phyloP scores from a whole-genome alignment of 2,329 filamentous ascomycete genomes.

The Monosporascus sp. region DNA sequence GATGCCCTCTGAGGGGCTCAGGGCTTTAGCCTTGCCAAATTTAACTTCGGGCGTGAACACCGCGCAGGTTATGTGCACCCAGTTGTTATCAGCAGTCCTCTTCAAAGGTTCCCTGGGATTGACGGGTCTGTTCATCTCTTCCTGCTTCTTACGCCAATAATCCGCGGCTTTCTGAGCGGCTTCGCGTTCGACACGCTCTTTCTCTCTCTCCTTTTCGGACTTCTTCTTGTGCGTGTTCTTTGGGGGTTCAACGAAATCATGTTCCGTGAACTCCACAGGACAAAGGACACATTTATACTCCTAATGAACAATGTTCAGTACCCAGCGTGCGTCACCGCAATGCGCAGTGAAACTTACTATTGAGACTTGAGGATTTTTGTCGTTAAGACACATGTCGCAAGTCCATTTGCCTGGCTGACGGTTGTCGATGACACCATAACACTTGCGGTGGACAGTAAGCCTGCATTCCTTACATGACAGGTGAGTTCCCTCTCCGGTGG shows the following conservation, averaged over 20 bases:
- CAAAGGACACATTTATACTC: constrained; percentile 92
- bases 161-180: constrained; percentile 73
- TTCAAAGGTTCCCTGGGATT: constrained; percentile 89
- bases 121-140: constrained; percentile 75
- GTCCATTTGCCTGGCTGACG: constrained; percentile 76
- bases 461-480: constrained; percentile 82
- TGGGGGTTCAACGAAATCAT: constrained; percentile 78
- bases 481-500: constrained; percentile 60
- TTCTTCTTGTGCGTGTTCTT: constrained; percentile 81
- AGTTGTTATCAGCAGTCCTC: constrained; percentile 92
- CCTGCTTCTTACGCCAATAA: constrained; percentile 77
- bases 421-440: constrained; percentile 78
- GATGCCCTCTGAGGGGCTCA: constrained; percentile 87
- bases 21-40: constrained; percentile 76
- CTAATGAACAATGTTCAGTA: constrained; percentile 36
- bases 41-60: constrained; percentile 90
- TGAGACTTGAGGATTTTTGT: constrained; percentile 87
- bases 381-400: constrained; percentile 94
- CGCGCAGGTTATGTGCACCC: constrained; percentile 93
- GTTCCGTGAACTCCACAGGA: constrained; percentile 72
- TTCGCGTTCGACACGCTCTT: constrained; percentile 80
- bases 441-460: constrained; percentile 83
- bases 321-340: constrained; percentile 9
- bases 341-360: constrained; percentile 54
- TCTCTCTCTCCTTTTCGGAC: constrained; percentile 83